Conservation (phyloP, 345 rosid species). For the Clarkia xantiana region DNA sequence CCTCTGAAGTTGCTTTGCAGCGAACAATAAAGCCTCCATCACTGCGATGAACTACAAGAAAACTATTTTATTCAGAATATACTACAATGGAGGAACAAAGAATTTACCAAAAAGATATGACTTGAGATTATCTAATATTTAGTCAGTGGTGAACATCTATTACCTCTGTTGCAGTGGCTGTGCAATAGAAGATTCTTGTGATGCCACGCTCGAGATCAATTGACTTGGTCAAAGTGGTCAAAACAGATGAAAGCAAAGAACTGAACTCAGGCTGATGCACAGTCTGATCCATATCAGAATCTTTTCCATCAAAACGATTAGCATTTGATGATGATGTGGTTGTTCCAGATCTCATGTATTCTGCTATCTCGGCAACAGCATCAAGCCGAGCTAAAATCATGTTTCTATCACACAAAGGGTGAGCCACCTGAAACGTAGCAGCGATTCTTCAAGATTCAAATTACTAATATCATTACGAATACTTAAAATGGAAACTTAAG, state of each 20-base stretch:
- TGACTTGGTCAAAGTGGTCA: constrained; percentile 60
- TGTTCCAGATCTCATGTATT: constrained; percentile 54
- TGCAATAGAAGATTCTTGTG: constrained; percentile 83
- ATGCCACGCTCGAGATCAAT: constrained; percentile 94
- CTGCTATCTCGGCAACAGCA: constrained; percentile 93
- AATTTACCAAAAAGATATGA: background rate
- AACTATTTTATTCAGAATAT: constrained; percentile 20
- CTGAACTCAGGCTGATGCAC: constrained; percentile 29
- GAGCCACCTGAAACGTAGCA: constrained; percentile 56
- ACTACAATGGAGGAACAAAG: constrained; percentile 9
- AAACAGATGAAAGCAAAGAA: constrained; percentile 47
- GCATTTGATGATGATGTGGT: constrained; percentile 22
- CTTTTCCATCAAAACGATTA: constrained; percentile 22
- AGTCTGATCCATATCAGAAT: constrained; percentile 22
- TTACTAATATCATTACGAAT: background rate
- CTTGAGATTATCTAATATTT: background rate
- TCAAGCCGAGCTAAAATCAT: constrained; percentile 87
- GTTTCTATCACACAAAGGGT: constrained; percentile 73
- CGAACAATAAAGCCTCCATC: constrained; percentile 55
- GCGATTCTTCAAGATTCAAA: constrained; percentile 10
- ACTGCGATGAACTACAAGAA: constrained; percentile 72
- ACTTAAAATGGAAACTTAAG: constrained; percentile 1
- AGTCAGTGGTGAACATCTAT: constrained; percentile 3
- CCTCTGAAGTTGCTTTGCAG: constrained; percentile 64
- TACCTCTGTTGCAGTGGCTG: constrained; percentile 87